phyloP scores from a whole-genome alignment of 2,329 filamentous ascomycete species.

The Penicillium brasilianum region DNA sequence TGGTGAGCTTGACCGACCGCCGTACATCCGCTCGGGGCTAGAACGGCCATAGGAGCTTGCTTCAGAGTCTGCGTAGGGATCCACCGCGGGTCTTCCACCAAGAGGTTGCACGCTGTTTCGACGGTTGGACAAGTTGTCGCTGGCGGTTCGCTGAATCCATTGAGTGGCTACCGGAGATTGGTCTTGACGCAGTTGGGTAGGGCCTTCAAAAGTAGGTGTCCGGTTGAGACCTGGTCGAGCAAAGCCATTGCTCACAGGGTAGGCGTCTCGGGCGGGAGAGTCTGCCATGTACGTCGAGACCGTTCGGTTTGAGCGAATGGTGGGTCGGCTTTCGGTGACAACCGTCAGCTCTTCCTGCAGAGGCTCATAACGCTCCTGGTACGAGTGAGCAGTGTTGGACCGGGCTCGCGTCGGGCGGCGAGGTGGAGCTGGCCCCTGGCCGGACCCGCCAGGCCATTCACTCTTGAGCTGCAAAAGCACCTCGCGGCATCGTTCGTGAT shows the following conservation, averaged over 20 bases:
- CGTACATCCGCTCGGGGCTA: constrained; percentile 56
- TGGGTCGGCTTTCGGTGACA: constrained; percentile 56
- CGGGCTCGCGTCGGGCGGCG: constrained; percentile 60
- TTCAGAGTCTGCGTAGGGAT: constrained; percentile 58
- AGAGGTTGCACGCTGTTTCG: constrained; percentile 56
- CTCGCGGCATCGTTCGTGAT: constrained; percentile 88
- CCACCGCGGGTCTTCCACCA: constrained; percentile 44
- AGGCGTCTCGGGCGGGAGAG: constrained; percentile 48
- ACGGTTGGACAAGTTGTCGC: constrained; percentile 58
- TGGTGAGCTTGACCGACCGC: constrained; percentile 58
- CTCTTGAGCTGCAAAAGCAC: constrained; percentile 73
- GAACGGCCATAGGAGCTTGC: constrained; percentile 53
- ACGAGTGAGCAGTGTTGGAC: constrained; percentile 68
- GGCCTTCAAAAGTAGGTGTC: constrained; percentile 64
- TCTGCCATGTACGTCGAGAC: constrained; percentile 42
- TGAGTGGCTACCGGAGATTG: constrained; percentile 53
- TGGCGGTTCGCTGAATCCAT: constrained; percentile 58
- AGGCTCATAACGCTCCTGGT: constrained; percentile 63
- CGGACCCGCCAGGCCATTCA: constrained; percentile 67
- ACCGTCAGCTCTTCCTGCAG: constrained; percentile 60
- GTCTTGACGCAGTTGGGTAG: constrained; percentile 59
- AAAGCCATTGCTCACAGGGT: constrained; percentile 48
- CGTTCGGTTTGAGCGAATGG: constrained; percentile 56
- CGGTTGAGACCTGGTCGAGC: constrained; percentile 57
- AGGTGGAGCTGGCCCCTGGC: constrained; percentile 32